Base-by-base conservation (phyloP, 1,284 basidiomycete genomes). In the Ustanciosporium gigantosporum region DNA sequence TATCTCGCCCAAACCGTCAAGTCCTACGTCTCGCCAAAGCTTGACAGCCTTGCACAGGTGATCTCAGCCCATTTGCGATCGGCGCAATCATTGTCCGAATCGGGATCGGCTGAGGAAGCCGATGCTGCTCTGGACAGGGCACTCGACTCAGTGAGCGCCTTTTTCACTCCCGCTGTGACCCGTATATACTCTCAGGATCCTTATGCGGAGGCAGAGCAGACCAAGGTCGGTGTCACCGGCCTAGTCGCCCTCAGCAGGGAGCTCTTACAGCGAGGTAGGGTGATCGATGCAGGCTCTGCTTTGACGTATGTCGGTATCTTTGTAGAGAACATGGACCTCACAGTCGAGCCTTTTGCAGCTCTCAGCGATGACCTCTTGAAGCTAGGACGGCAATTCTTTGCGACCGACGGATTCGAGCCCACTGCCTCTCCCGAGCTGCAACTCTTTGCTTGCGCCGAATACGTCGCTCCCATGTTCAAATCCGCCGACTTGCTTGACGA, bases 31-130 rank as follows among this genome's bases (percentile, higher is more conserved):
- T 24, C 31, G 5, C 41, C 50, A 14, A 5, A 41, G n/a, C 27
- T 59, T 14, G 31, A 20, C 13, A 11, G 31, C 7, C 32, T 58
- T 2, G 22, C 25, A 8, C 16, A 42, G 16, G 43, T 58, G 34
- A 27, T 77, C 27, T 38, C 69, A 1, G 55, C 57, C 34, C 55
- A 53, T 21, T 51, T 56, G n/a, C 69, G 58, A n/a, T 31, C 27
- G 14, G 53, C 47, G 14, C 40, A 61, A 17, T 61, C 61, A 11
- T 42, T 66, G 4, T 14, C 38, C 11, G 46, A 50, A 31, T 29
- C 61, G 15, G 43, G 49, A n/a, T 41, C 56, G n/a, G 41, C 50
- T n/a, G 36, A 45, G 15, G 36, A 60, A 16, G 51, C 44, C 31
- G 44, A 42, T 13, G 43, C 48, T 23, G 11, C 43, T n/a, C 48